Base-by-base conservation (phyloP, 2,329 filamentous ascomycete genomes). In the Lachnellula arida region DNA sequence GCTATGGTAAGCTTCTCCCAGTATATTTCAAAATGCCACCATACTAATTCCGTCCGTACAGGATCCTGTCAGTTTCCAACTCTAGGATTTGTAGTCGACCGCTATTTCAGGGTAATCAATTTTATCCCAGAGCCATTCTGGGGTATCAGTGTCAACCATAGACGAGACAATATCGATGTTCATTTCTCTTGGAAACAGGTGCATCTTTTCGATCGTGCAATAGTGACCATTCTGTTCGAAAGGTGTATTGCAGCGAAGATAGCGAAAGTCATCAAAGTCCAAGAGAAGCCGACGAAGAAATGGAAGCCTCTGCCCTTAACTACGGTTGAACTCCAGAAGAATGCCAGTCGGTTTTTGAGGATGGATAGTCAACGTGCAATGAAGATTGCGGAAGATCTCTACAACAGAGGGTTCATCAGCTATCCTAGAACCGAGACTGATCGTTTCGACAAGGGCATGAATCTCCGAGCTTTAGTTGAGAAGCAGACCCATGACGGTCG, bases 391-490 rank as follows among this genome's bases (percentile, higher is more conserved):
- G 94, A 99, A 72, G 77, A 78, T 5, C 81, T 99, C 2, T 99
- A 99, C 75, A 92, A 91, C 48, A 91, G 88, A 71, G 94, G 94
- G 0, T 97, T 92, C 74, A 96, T 99, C 73, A 97, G 92, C 72
- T 99, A 99, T 72, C 94, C 94, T 1, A 86, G 94, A 72, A 99
- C 94, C 0, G 94, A 99, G 72, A 99, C 94, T 0, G 94, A 99
- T 71, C 88, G 93, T 34, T 99, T 97, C 68, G 92, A 97, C 67
- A 84, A 84, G 65, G 93, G 82, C 4, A 97, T 97, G 76, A 87
- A 97, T 68, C 78, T 99, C 19, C 84, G 82, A 60, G 81, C 80
- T 22, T 76, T 99, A 8, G 81, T 97, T 17, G 84, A 89, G 65
- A 97, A 95, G 68, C 94, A 99, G 71, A 84, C 82, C 1, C 84